Base-by-base conservation (phyloP, 2,329 filamentous ascomycete species). In the Alternaria dauci region DNA sequence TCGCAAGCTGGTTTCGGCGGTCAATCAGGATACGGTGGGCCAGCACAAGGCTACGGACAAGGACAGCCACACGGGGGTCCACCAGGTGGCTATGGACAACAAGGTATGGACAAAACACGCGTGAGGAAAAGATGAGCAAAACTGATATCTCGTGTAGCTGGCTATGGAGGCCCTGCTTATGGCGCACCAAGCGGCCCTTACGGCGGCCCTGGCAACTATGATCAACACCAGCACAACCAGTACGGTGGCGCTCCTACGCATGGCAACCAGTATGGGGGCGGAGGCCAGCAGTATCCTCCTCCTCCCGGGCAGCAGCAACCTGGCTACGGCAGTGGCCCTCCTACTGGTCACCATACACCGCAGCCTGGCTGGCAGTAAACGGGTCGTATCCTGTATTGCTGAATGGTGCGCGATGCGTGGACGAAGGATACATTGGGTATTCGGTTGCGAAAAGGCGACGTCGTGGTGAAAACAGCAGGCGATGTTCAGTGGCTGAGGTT, bases 211-310 rank as follows among this genome's bases (percentile, higher is more conserved):
- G 63, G 62, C 23, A 73, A 71, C 58, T 73, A 76, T 51, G 71
- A 72, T 34, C 72, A 74, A 55, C 73, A 76, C 56, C 68, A 76
- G 53, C 72, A 75, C 59, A 72, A 74, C 59, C 64, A 66, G 41
- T 68, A 67, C 25, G 65, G 62, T 32, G 67, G 67, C 18, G 60
- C 63, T 39, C 56, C 64, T 23, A 61, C 59, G 44, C 55, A 60
- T 36, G 55, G 57, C 32, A 65, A 67, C 52, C 56, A 62, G 20
- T 66, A 69, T 30, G 62, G 56, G 28, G 34, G 12, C n/a, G 55
- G 59, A 14, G 57, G 60, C 12, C 59, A 65, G 30, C 67, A 69
- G 25, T 69, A 69, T 28, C 66, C 66, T 43, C 67, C 67, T 26
- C 64, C 63, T 5, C 63, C 63, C 18, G 44, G 47, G 6, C 55